Evolutionary conservation across 768 basidiomycete genomes (phyloP).

Genomic region (Mycena alexandri): DNA sequence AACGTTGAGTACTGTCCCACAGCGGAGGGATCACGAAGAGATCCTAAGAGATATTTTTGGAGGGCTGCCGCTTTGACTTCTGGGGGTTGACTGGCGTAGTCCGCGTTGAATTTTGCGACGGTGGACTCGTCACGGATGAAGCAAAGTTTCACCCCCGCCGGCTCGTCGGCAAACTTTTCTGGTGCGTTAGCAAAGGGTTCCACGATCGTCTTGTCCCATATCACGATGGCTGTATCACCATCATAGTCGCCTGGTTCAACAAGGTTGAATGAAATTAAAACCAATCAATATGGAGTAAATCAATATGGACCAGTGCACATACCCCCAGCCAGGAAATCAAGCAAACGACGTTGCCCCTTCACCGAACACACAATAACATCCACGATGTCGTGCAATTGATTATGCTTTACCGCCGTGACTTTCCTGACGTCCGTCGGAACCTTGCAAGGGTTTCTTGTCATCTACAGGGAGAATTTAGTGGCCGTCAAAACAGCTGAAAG

Average conservation of each 20-base stretch:
- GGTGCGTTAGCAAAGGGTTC: conserved; percentile 66
- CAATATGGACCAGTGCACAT: too few species aligned
- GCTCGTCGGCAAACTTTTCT: conserved; percentile 62
- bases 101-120: conserved; percentile 57
- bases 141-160: conserved; percentile 52
- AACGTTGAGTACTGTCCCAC: conserved; percentile 69
- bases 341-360: conserved; percentile 64
- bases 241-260: conserved; percentile 72
- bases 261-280: background rate
- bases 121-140: conserved; percentile 60
- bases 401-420: conserved; percentile 68
- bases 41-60: conserved; percentile 65
- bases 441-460: conserved; percentile 79
- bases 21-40: conserved; percentile 57
- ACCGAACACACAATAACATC: conserved; percentile 74
- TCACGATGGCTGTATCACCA: conserved; percentile 70
- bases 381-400: conserved; percentile 59
- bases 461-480: conserved; percentile 44
- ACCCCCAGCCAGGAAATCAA: conserved; percentile 78
- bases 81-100: conserved; percentile 37
- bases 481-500: background rate
- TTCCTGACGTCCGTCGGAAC: conserved; percentile 76
- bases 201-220: conserved; percentile 72
- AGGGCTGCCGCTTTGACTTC: conserved; percentile 50
- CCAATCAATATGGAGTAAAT: background rate